phyloP scores from a whole-genome alignment of 2,329 filamentous ascomycete species.

The Davidsoniella australis region DNA sequence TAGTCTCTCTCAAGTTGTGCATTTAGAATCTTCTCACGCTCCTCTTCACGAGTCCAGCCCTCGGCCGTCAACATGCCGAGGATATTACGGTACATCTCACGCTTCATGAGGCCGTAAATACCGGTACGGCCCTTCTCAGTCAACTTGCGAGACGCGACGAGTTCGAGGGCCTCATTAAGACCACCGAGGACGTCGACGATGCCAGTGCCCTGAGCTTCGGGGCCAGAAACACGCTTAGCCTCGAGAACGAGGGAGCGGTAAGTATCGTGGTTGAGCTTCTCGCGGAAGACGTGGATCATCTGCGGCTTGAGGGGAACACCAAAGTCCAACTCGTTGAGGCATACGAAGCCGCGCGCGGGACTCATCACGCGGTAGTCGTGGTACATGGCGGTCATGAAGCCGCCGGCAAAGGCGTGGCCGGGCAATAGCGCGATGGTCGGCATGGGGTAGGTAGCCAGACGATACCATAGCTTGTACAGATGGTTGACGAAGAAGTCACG shows the following conservation, averaged over 20 bases:
- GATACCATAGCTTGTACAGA: slow-evolving; percentile 9
- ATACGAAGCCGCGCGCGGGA: slow-evolving; percentile 51
- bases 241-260: slow-evolving; percentile 57
- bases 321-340: slow-evolving; percentile 68
- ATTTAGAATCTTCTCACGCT: slow-evolving; percentile 27
- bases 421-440: slow-evolving; percentile 66
- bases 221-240: slow-evolving; percentile 47
- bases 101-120: slow-evolving; percentile 55
- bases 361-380: slow-evolving; percentile 73
- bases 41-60: slow-evolving; percentile 31
- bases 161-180: slow-evolving; percentile 40
- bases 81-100: slow-evolving; percentile 56
- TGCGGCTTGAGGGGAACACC: slow-evolving; percentile 57
- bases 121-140: slow-evolving; percentile 43
- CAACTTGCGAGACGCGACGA: slow-evolving; percentile 43
- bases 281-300: slow-evolving; percentile 58
- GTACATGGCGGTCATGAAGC: slow-evolving; percentile 66
- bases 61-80: slow-evolving; percentile 39
- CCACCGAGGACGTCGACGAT: slow-evolving; percentile 54
- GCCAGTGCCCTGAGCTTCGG: slow-evolving; percentile 45
- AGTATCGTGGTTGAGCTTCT: slow-evolving; percentile 41
- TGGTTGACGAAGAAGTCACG: slow-evolving; percentile 40
- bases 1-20: slow-evolving; percentile 29
- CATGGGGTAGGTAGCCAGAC: slow-evolving; percentile 44
- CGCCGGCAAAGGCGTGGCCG: slow-evolving; percentile 67